A percentile compares a stretch with the other conserved stretches of the same genome.
Conservation (phyloP, 495 filamentous ascomycete species). For the Lasiosphaeris hirsuta region DNA sequence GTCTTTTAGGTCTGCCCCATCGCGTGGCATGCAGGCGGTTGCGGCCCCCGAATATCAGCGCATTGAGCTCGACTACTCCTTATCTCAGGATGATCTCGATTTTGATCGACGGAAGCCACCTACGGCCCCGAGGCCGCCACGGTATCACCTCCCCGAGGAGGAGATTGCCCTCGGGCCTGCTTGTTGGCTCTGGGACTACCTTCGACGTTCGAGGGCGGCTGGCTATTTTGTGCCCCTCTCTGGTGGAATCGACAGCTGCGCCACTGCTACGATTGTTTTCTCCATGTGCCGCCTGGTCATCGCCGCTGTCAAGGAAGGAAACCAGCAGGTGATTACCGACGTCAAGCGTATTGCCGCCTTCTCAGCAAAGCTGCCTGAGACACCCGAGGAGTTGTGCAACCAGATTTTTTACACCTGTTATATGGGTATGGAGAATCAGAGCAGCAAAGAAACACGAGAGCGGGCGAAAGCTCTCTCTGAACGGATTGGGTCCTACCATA, state of each 20-base stretch:
- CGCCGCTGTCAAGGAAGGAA: slow-evolving; percentile 57
- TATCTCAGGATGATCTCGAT: slow-evolving; percentile 31
- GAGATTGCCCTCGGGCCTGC: slow-evolving; percentile 70
- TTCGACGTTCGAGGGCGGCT: slow-evolving; percentile 59
- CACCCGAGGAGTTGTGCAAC: slow-evolving; percentile 60
- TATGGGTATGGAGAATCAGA: slow-evolving; percentile 77
- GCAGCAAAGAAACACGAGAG: slow-evolving; percentile 64
- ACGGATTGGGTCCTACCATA: slow-evolving; percentile 71
- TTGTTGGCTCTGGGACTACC: slow-evolving; percentile 85
- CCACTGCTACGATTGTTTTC: slow-evolving; percentile 53
- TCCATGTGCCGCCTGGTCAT: slow-evolving; percentile 77
- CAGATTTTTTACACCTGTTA: slow-evolving; percentile 69
- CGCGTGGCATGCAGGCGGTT: slow-evolving; percentile 57
- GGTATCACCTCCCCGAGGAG: slow-evolving; percentile 65
- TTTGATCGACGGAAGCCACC: slow-evolving; percentile 28
- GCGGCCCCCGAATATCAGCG: slow-evolving; percentile 36
- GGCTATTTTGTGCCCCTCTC: slow-evolving; percentile 57
- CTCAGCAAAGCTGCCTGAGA: slow-evolving; percentile 51
- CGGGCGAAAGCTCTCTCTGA: slow-evolving; percentile 65
- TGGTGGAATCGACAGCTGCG: slow-evolving; percentile 72
- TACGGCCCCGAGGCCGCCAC: slow-evolving; percentile 33
- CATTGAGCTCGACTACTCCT: slow-evolving; percentile 40
- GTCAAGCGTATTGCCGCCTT: slow-evolving; percentile 60
- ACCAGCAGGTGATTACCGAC: slow-evolving; percentile 65
- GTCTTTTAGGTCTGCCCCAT: slow-evolving; percentile 48